phyloP scores from a whole-genome alignment of 805 yeast genomes.

The Cyberlindnera nakhonratchasimensis region DNA sequence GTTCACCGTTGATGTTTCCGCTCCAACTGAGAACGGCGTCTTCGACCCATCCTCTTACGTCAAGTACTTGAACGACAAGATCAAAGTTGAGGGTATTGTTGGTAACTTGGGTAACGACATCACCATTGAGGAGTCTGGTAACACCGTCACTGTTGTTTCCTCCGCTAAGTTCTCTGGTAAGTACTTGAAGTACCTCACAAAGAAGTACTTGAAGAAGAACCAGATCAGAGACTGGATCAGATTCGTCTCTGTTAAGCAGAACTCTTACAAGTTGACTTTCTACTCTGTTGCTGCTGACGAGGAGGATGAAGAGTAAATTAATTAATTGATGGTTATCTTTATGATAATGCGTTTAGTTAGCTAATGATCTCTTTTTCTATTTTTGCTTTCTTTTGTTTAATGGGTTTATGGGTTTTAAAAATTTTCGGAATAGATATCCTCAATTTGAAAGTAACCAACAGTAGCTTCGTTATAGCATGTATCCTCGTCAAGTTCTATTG shows the following conservation, averaged over 20 bases:
- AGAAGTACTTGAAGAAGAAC: constrained; percentile 99
- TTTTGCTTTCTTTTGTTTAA: constrained; percentile 15
- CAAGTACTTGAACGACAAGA: constrained; percentile 97
- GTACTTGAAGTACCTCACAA: constrained; percentile 98
- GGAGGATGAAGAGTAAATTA: constrained; percentile 84
- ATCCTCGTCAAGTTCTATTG: too few relatives aligned
- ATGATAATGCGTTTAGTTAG: constrained; percentile 17
- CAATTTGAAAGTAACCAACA: constrained; percentile 11
- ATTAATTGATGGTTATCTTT: constrained; percentile 19
- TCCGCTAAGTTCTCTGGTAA: constrained; percentile 98
- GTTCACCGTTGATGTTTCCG: constrained; percentile 93
- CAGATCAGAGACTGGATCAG: constrained; percentile 99
- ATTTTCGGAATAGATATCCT: constrained; percentile 4
- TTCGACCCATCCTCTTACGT: constrained; percentile 97
- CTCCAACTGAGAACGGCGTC: constrained; percentile 96
- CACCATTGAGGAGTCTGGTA: constrained; percentile 85
- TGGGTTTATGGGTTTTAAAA: constrained; percentile 19
- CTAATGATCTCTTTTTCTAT: constrained; percentile 10
- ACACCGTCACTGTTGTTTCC: constrained; percentile 83
- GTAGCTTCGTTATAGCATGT: too few relatives aligned
- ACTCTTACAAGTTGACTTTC: constrained; percentile 97
- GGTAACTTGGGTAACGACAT: constrained; percentile 97
- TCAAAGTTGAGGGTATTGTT: constrained; percentile 94
- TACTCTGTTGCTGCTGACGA: constrained; percentile 98
- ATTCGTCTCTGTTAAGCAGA: constrained; percentile 92